Conservation (phyloP, 2,329 filamentous ascomycete genomes). For the Clonostachys sp. region DNA sequence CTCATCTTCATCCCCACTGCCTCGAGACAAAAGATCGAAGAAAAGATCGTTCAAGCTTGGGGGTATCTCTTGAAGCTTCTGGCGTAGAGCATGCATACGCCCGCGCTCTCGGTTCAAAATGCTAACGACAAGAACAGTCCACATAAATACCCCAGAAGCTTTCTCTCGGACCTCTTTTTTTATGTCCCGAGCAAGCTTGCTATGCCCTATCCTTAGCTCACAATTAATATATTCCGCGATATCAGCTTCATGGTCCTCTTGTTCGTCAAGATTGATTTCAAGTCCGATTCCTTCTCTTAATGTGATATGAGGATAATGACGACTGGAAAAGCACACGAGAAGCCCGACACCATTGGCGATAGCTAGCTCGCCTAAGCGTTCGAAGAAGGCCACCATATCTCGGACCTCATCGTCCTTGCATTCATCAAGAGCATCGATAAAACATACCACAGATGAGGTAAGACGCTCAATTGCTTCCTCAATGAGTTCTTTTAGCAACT, state of each 20-base stretch:
- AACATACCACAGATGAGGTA: neutral
- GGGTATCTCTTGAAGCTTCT: constrained; percentile 25
- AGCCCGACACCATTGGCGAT: constrained; percentile 8
- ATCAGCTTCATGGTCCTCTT: constrained; percentile 16
- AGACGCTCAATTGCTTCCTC: neutral
- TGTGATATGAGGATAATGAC: constrained; percentile 38
- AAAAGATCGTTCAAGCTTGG: constrained; percentile 40
- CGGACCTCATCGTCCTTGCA: neutral
- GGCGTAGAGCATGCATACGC: constrained; percentile 8
- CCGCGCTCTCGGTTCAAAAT: constrained; percentile 25
- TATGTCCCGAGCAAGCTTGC: neutral
- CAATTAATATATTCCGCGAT: constrained; percentile 10
- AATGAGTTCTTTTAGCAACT: neutral
- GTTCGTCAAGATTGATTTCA: constrained; percentile 13
- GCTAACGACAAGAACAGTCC: constrained; percentile 28
- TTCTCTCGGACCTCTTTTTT: constrained; percentile 34
- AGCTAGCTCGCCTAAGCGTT: neutral
- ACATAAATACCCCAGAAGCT: constrained; percentile 33
- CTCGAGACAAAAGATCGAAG: constrained; percentile 41
- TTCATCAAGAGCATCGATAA: constrained; percentile 2
- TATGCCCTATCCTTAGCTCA: neutral
- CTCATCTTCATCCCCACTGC: constrained; percentile 29
- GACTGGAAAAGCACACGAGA: constrained; percentile 35
- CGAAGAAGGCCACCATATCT: neutral
- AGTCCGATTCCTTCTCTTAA: constrained; percentile 7